Evolutionary conservation across 2,329 filamentous ascomycete genomes (phyloP), one percentile per base, ranked within the genome.

Genomic region (Knoxdaviesia proteae): DNA sequence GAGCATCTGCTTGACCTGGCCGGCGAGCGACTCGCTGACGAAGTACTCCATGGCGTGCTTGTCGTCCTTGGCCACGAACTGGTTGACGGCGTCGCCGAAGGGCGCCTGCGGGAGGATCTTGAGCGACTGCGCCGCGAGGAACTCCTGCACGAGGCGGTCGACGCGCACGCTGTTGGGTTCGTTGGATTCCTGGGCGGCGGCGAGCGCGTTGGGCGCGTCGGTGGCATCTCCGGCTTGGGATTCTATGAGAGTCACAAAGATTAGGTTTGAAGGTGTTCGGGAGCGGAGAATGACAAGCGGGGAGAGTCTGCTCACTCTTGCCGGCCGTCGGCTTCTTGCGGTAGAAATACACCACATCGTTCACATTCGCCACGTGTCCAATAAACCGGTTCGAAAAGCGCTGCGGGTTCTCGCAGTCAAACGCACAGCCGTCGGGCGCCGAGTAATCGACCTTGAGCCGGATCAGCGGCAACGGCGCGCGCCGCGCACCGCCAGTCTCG

Each of bases 11-110:
- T 76, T 75, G 11, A 87, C 70, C 52, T 86, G 80, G 29, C 69
- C 74, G 3, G 72, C 67, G 3, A 88, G 62, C 9, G 78, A 80
- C 33, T 84, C 77, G 29, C 70, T 72, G 7, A 88, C 77, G 51
- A 88, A 88, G 38, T 76, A 64, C 53, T 87, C 77, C 77, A 96
- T 84, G 3, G 84, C 84, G 51, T 90, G 78, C 54, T 87, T 93
- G 61, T 98, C 90, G 49, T 94, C 84, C 50, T 96, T 96, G 56
- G 87, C 78, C 31, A 98, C 84, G 52, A 90, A 98, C 47, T 93
- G 82, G 39, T 77, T 79, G 5, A 98, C 84, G 0, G 90, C 90
- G 53, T 96, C 87, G 10, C 86, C 82, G 53, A 98, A 94, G 0
- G 80, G 81, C 32, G 87, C 90, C 52, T 94, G 84, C 0, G 90